A percentile compares a stretch with the other conserved stretches of the same genome.
phyloP scores from a whole-genome alignment of 352 stramenopile genomes.

The Phytophthora pinifolia region DNA sequence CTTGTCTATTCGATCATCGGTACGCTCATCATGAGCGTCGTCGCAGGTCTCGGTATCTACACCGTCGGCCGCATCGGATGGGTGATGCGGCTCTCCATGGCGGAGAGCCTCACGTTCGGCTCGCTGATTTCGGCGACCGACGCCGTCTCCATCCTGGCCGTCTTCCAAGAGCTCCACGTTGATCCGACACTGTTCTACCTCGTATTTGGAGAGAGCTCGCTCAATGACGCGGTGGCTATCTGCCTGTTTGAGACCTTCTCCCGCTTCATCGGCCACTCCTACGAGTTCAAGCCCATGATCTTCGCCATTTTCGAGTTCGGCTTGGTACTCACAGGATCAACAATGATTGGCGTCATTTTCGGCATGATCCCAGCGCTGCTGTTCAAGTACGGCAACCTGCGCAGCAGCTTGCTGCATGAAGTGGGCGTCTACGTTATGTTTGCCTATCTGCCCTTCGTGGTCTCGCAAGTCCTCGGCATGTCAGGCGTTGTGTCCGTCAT shows the following conservation, averaged over 20 bases:
- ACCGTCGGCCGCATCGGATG: slow-evolving; percentile 58
- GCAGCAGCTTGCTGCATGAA: slow-evolving; percentile 86
- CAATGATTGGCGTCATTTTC: slow-evolving; percentile 84
- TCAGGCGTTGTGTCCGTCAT: slow-evolving; percentile 94
- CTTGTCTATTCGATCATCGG: slow-evolving; percentile 89
- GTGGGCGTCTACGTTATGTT: slow-evolving; percentile 90
- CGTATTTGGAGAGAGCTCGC: slow-evolving; percentile 94
- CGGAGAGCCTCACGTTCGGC: slow-evolving; percentile 91
- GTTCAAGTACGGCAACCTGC: slow-evolving; percentile 92
- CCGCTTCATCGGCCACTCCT: slow-evolving; percentile 90
- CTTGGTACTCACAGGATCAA: slow-evolving; percentile 88
- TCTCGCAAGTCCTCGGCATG: slow-evolving; percentile 74
- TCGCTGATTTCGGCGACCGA: slow-evolving; percentile 94
- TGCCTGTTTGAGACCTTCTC: slow-evolving; percentile 93
- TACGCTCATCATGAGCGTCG: slow-evolving; percentile 89
- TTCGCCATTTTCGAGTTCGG: slow-evolving; percentile 89
- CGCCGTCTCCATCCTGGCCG: slow-evolving; percentile 90
- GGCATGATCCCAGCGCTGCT: slow-evolving; percentile 84
- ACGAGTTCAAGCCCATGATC: slow-evolving; percentile 74
- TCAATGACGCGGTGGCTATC: slow-evolving; percentile 95
- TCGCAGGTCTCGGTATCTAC: slow-evolving; percentile 81
- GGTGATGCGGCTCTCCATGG: slow-evolving; percentile 79
- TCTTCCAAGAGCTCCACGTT: slow-evolving; percentile 90
- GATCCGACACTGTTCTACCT: slow-evolving; percentile 94
- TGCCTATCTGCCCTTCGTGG: slow-evolving; percentile 79